Evolutionary conservation across 371 early-diverging fungal species (phyloP).

Genomic region (Mortierella sp.): DNA sequence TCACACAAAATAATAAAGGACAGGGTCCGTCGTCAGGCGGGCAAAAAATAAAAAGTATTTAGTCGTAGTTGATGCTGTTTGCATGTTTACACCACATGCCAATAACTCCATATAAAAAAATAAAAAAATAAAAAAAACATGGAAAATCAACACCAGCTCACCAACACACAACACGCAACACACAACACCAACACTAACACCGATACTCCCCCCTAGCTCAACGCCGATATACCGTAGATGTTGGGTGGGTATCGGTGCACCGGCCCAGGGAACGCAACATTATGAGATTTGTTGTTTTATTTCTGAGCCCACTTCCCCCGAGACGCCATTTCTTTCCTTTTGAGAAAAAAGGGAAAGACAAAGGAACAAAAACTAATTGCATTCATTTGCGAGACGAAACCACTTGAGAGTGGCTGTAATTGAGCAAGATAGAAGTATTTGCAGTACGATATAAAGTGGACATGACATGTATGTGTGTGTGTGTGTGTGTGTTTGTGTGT

Average conservation of each 20-base stretch:
- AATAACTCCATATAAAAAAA: neutral
- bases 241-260: neutral
- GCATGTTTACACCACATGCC: neutral
- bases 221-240: neutral
- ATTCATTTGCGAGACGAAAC: neutral
- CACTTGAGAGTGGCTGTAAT: neutral
- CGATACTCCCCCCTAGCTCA: neutral
- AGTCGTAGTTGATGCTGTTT: neutral
- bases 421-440: too few relatives aligned
- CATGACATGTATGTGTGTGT: too few relatives aligned
- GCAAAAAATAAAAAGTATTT: neutral
- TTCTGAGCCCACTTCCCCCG: constrained; percentile 2
- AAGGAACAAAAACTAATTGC: neutral
- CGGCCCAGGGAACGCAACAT: neutral
- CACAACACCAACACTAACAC: neutral
- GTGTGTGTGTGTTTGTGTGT: neutral
- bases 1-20: neutral
- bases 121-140: neutral
- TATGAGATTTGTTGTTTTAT: neutral
- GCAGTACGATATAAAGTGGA: too few relatives aligned
- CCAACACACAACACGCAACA: neutral
- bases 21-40: neutral
- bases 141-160: too few relatives aligned
- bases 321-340: neutral
- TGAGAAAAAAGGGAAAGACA: neutral